Evolutionary conservation across 345 rosid species (phyloP), one percentile per base, ranked within the genome.

Genomic region (Lumnitzera littorea): DNA sequence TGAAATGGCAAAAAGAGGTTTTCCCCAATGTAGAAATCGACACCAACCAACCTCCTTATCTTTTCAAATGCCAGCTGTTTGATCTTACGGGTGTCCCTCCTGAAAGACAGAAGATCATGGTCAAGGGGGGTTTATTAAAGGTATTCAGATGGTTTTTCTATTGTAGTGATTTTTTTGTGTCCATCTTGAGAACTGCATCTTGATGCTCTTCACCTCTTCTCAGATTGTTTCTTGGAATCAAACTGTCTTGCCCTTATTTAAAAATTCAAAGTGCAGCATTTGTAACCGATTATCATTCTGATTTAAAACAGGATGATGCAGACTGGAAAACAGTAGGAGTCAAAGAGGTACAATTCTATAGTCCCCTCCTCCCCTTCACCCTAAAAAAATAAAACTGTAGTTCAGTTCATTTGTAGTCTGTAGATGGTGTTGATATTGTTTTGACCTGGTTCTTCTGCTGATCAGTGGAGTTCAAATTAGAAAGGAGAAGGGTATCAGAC

Each of bases 31-130:
- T 94, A 66, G 99, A 90, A 76, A 82, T 94, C 49, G 91, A 94
- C 57, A 70, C 82, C 11, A 78, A 73, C 80, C 91, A 77, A 75
- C 81, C 99, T 23, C 85, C 95, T 41, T 77, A 68, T 72, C 81
- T 91, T 72, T 94, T 94, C 95, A 94, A 91, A 77, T 80, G 84
- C 75, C 96, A 91, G 70, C 57, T 94, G 74, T 86, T 70, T 73
- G 96, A 88, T 82, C 78, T 90, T 62, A 90, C 91, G 13, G 99
- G 96, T 56, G 99, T 94, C 13, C 95, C 92, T 6, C 99, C 97
- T 0, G 99, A 88, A 65, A 75, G 99, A 70, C 99, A 95, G 77
- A 95, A 95, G 82, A 88, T 94, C 46, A 86, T 95, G 96, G 91
- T 95, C 65, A 95, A 86, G 79, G 99, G 99, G 60, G 97, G 92